Conservation (phyloP, 148 eudicot genomes). For the Camellia lanceoleosa region DNA sequence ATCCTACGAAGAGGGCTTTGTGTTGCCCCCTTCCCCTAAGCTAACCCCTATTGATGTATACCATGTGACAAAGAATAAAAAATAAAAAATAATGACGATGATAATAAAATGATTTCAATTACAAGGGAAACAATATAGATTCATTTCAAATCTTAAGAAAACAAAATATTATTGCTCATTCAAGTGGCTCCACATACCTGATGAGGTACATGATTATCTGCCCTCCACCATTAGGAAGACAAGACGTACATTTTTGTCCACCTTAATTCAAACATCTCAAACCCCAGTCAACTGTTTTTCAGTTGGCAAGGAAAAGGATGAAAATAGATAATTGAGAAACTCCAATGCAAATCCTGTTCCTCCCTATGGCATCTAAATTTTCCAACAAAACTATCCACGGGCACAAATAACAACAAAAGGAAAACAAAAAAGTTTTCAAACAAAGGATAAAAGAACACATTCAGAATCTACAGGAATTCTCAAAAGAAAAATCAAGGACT, state of each 20-base stretch:
- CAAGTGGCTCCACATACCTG: background rate
- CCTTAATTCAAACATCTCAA: background rate
- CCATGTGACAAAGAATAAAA: no score
- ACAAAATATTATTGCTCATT: no score
- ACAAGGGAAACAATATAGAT: no score
- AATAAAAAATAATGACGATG: no score
- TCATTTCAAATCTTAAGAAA: no score
- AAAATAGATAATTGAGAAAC: constrained; percentile 5
- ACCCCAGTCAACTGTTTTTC: background rate
- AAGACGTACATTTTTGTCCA: background rate
- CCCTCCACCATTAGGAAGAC: background rate
- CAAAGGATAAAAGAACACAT: background rate
- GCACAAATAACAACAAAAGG: background rate
- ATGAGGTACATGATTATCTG: background rate
- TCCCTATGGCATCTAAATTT: background rate
- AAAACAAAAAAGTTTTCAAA: background rate
- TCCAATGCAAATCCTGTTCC: background rate
- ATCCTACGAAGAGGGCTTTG: no score
- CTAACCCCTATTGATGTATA: no score
- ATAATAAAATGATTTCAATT: no score
- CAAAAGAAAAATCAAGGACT: background rate
- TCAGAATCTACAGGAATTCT: background rate
- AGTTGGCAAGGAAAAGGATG: background rate
- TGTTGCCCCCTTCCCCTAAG: no score
- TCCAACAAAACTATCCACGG: background rate